phyloP scores from a whole-genome alignment of 2,329 filamentous ascomycete species.

The Fusarium udum region DNA sequence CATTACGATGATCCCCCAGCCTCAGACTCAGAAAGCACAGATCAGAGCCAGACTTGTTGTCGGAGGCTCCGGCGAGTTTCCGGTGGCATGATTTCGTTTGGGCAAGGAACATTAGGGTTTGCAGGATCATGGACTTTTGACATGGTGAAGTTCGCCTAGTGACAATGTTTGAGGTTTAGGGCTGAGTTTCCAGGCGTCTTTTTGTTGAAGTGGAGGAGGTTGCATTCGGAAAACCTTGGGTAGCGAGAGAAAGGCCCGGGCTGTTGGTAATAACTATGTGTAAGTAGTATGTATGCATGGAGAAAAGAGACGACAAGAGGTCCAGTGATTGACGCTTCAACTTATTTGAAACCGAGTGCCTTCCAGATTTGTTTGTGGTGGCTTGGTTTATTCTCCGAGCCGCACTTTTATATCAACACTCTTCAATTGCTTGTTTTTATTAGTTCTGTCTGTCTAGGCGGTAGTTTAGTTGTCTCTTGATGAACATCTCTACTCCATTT shows the following conservation, averaged over 20 bases:
- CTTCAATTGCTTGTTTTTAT: background rate
- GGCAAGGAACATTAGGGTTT: background rate
- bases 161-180: constrained; percentile 2
- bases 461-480: background rate
- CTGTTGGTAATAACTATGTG: constrained; percentile 8
- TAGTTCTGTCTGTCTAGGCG: background rate
- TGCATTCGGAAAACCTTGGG: background rate
- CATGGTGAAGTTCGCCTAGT: background rate
- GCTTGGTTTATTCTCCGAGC: constrained; percentile 28
- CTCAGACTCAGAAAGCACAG: background rate
- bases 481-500: constrained; percentile 8
- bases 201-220: background rate
- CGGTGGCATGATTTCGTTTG: background rate
- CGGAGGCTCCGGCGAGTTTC: background rate
- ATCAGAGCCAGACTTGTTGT: background rate
- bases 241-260: background rate
- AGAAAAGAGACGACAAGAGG: constrained; percentile 15
- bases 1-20: background rate
- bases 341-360: background rate
- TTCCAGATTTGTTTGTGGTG: constrained; percentile 13
- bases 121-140: background rate
- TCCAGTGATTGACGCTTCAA: background rate
- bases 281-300: background rate
- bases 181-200: background rate
- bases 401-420: background rate